A percentile compares a stretch with the other conserved stretches of the same genome.
Conservation (phyloP, 495 filamentous ascomycete species). For the Physcia stellaris region DNA sequence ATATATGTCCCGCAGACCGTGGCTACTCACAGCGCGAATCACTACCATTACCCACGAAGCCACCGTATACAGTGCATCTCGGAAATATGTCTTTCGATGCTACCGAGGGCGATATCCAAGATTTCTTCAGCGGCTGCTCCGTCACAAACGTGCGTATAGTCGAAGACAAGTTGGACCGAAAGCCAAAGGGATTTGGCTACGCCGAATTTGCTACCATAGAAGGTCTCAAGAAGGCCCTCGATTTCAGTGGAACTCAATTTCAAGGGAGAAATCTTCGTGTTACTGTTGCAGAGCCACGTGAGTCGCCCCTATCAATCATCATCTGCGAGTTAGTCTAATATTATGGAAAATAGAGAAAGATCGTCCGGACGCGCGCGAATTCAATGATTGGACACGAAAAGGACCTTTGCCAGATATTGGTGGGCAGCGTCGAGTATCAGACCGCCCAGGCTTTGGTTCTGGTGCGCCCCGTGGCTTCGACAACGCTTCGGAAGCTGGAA, state of each 20-base stretch:
- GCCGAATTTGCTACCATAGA: constrained; percentile 84
- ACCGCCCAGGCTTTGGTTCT: constrained; percentile 28
- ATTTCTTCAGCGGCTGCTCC: constrained; percentile 73
- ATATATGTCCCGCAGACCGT: no score
- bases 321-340: constrained; percentile 1
- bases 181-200: constrained; percentile 96
- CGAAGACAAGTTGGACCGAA: constrained; percentile 79
- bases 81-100: constrained; percentile 94
- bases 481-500: constrained; percentile 35
- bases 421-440: constrained; percentile 29
- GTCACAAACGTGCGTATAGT: constrained; percentile 87
- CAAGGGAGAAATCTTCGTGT: constrained; percentile 78
- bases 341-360: constrained; percentile 55
- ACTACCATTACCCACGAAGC: constrained; percentile 76
- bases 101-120: constrained; percentile 61
- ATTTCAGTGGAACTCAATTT: constrained; percentile 63
- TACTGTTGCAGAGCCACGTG: constrained; percentile 78
- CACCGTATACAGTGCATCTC: constrained; percentile 88
- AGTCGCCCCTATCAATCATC: constrained; percentile 19
- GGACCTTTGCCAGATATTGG: constrained; percentile 72
- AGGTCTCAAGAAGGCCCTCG: constrained; percentile 81
- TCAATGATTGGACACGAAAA: constrained; percentile 77
- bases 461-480: constrained; percentile 30
- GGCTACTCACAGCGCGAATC: constrained; percentile 64
- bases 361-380: constrained; percentile 44